These are phyloP conservation scores for Flaveria brownii DNA, from an alignment of 129 eudicot genomes.

Conservation along the genomic window DNA sequence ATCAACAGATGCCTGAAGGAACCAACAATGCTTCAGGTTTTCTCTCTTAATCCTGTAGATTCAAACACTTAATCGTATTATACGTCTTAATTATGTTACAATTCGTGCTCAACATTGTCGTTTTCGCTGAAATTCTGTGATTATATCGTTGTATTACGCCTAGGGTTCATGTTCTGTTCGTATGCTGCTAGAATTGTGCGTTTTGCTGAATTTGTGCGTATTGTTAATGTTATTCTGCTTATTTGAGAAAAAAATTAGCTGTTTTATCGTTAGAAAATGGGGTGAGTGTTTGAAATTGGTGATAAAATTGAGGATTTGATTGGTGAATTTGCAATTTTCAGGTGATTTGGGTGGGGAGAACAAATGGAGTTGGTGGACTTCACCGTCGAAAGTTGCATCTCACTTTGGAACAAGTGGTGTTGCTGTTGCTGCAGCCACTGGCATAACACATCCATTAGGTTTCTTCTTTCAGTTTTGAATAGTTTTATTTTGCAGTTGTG, in stretches of 20 bases:
- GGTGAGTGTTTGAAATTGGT: background rate
- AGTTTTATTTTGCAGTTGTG: background rate
- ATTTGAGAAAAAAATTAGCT: background rate
- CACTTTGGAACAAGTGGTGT: constrained; percentile 97
- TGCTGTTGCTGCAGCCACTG: constrained; percentile 93
- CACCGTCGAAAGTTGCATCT: constrained; percentile 60
- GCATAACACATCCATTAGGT: constrained; percentile 94
- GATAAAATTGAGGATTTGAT: constrained; percentile 5
- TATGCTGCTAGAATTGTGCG: background rate
- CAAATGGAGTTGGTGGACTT: constrained; percentile 48
- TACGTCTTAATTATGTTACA: background rate
- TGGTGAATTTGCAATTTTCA: constrained; percentile 28
- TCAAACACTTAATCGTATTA: background rate
- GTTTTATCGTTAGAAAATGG: background rate
- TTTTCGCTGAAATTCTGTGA: background rate
- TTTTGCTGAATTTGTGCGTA: background rate
- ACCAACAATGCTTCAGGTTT: constrained; percentile 31
- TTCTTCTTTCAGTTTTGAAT: constrained; percentile 24
- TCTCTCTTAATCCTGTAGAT: constrained; percentile 14
- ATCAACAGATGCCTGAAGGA: constrained; percentile 33
- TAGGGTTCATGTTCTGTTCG: background rate
- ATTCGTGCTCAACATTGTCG: background rate
- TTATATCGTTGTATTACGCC: background rate
- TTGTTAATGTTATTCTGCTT: background rate
- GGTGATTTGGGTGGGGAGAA: constrained; percentile 43